Evolutionary conservation across 495 filamentous ascomycete species (phyloP).

Genomic region (Neurospora tetraspora): DNA sequence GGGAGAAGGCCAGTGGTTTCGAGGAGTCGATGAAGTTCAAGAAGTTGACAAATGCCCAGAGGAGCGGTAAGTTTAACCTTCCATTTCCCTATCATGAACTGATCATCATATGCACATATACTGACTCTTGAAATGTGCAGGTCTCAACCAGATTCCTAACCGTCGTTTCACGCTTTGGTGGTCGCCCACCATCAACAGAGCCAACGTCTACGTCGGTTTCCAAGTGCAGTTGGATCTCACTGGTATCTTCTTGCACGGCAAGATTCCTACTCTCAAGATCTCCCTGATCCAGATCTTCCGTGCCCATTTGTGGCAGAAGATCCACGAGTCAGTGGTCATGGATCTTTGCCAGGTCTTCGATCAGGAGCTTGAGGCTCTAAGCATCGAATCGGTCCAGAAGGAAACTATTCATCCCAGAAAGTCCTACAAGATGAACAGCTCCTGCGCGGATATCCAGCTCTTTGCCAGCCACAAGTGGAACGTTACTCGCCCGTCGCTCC

Average conservation of each 20-base stretch:
- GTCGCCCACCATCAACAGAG: slow-evolving; percentile 73
- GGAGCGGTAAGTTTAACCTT: slow-evolving; percentile 49
- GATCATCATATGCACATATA: neutral
- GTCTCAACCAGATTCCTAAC: slow-evolving; percentile 97
- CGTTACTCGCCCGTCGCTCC: slow-evolving; percentile 80
- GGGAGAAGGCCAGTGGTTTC: slow-evolving; percentile 65
- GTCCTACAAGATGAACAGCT: slow-evolving; percentile 99
- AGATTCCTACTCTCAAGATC: slow-evolving; percentile 98
- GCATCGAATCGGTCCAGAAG: slow-evolving; percentile 98
- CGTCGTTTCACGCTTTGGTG: slow-evolving; percentile 99
- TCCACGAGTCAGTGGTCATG: slow-evolving; percentile 99
- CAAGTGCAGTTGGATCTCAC: slow-evolving; percentile 98
- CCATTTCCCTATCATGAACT: neutral
- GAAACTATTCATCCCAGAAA: slow-evolving; percentile 99
- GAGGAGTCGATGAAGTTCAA: slow-evolving; percentile 81
- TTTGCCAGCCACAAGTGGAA: slow-evolving; percentile 99
- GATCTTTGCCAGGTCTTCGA: slow-evolving; percentile 99
- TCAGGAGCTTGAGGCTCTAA: slow-evolving; percentile 89
- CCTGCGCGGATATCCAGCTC: slow-evolving; percentile 93
- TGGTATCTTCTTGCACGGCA: slow-evolving; percentile 98
- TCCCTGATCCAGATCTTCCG: slow-evolving; percentile 99
- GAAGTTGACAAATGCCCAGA: slow-evolving; percentile 96
- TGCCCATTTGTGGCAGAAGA: slow-evolving; percentile 99
- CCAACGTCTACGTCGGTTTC: slow-evolving; percentile 90
- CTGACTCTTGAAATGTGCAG: neutral